Conservation (phyloP, 495 filamentous ascomycete genomes). For the Aspergillus haitiensis region DNA sequence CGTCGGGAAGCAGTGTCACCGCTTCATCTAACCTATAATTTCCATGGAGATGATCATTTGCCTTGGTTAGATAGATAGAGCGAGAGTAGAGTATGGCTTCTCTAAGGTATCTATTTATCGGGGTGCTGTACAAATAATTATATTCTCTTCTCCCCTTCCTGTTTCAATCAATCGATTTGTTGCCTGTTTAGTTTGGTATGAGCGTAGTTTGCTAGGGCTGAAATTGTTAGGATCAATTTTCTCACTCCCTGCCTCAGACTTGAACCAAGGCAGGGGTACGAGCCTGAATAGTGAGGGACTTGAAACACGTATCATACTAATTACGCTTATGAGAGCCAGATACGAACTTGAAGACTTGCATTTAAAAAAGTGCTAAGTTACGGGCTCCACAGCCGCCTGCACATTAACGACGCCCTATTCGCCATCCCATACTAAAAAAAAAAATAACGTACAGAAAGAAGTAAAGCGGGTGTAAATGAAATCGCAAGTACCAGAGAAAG, state of each 20-base stretch:
- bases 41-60: background rate
- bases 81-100: no score
- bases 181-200: background rate
- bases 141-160: no score
- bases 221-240: no score
- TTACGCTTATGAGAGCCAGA: background rate
- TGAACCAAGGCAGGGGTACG: no score
- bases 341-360: constrained; percentile 22
- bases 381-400: constrained; percentile 28
- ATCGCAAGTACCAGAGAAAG: constrained; percentile 2
- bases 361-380: constrained; percentile 28
- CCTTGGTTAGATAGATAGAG: background rate
- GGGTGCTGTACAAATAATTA: no score
- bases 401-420: constrained; percentile 37
- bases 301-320: background rate
- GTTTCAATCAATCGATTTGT: background rate
- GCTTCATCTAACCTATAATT: constrained; percentile 33
- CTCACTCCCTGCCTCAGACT: no score
- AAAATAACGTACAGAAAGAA: constrained; percentile 31
- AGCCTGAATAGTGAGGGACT: no score
- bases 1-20: constrained; percentile 25
- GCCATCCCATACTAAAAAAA: constrained; percentile 39
- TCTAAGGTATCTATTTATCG: no score
- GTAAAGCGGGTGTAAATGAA: background rate
- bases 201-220: no score